Base-by-base conservation (phyloP, 192 early-diverging fungal genomes). In the Funneliformis mosseae region DNA sequence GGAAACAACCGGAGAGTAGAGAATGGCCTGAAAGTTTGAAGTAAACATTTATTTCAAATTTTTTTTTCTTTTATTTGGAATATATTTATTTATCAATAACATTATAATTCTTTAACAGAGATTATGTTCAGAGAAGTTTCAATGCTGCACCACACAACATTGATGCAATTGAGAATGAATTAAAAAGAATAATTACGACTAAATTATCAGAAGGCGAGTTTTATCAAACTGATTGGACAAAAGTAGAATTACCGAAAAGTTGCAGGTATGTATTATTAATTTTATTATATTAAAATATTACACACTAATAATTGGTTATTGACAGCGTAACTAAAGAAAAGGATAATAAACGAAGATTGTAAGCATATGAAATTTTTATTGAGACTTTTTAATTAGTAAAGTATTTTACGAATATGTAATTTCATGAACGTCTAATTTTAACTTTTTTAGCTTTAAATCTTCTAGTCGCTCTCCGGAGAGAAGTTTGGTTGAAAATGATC, bases 231-330 rank as follows among this genome's bases (percentile, higher is more conserved):
- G 90, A 94, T 79, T 96, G 95, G 95, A 87, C 90, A 5, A 83
- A 87, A n/a, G 89, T 92, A 87, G 80, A 81, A 0, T 80, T 96
- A 38, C 93, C 95, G 74, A 80, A 78, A 93, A 94, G 87, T 76
- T 70, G 78, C 42, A 61, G 8, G 33, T 42, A 11, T 25, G 11
- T 66, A 25, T n/a, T n/a, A 45, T 39, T 33, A 28, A 12, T 64
- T 55, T 41, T 45, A 8, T 61, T 3, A 38, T 38, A 38, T 39
- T 28, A 28, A 28, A 21, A 62, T 8, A 48, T 41, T 11, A 1
- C 8, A 67, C 27, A 45, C 7, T 43, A 63, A 61, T 42, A 45
- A 43, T 77, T 33, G 41, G 8, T n/a, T 42, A 43, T 33, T 70
- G 33, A 12, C 12, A 64, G 27, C 27, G 12, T 11, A 27, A 64